Base-by-base conservation (phyloP, 371 early-diverging fungal species). In the Mortierella sp. region DNA sequence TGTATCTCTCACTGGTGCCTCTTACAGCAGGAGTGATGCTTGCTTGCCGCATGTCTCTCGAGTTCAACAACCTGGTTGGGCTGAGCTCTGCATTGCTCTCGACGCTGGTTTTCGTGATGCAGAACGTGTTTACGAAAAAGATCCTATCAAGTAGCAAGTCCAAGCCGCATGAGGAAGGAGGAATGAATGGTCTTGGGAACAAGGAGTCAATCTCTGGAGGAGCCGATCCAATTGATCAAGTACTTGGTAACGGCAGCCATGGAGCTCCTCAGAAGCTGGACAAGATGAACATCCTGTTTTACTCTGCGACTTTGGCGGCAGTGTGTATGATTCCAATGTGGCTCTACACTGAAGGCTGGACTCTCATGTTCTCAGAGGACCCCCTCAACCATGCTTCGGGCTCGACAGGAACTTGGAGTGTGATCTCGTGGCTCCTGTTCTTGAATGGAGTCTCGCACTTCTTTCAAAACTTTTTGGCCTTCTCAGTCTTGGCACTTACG, bases 11-110 rank as follows among this genome's bases (percentile, higher is more conserved):
- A 1, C 77, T 96, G 3, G 59, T 95, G 16, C 94, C 95, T 6
- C 74, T 96, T 34, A 95, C 93, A 1, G 58, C 86, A 25, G 96
- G 96, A 54, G 95, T 96, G 34, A 91, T 94, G 84, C 83, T 95
- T 34, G 91, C 91, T 2, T 92, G 90, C 64, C 76, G 85, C 34
- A 83, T 80, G 54, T 81, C 70, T 2, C 60, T 77, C 54, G 73
- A 80, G 25, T 71, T 79, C 69, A 84, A 89, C 65, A 73, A 73
- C 43, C 16, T 88, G 27, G 78, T 93, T 25, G 94, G 94, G 9
- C 78, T 94, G 43, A 19, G 85, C 2, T 91, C 86, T 67, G 91
- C 96, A 7, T 76, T 96, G n/a, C 76, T 79, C 4, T 92, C 93
- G 2, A 92, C 92, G 28, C 53, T 93, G 43, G 88, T 93, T 39